Base-by-base conservation (phyloP, 2,329 filamentous ascomycete species). In the Penicillium sclerotiorum region DNA sequence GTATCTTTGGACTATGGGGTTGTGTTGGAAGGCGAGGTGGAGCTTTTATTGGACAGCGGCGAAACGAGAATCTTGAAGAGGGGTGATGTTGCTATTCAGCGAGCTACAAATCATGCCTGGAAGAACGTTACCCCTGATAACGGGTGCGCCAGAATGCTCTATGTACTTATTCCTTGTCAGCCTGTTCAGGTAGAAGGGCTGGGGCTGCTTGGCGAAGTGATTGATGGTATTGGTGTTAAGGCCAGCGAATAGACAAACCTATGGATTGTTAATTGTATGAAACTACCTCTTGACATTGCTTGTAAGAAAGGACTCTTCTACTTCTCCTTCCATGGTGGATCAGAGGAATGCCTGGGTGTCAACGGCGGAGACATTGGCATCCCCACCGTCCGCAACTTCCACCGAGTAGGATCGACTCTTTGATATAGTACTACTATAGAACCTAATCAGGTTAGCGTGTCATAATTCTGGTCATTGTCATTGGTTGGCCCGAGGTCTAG, bases 21-120 rank as follows among this genome's bases (percentile, higher is more conserved):
- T 8, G 50, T 56, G 4, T 28, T 56, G 11, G 53, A 56, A 13
- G 53, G 53, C 0, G 50, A 53, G 37, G 38, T 53, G 1, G 49
- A 55, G 39, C 45, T 50, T 36, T 48, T 76, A 2, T 64, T 82
- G 8, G 79, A 80, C 51, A 73, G 72, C 12, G 80, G 80, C 1
- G 76, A 76, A 52, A 69, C 61, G 44, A 70, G 72, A 46, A 49
- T 69, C 22, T 65, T 83, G 67, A 69, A 67, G 47, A 64, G 73
- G 4, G 80, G 80, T 1, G 80, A 83, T 60, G 67, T 81, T n/a
- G 74, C 74, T 3, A 73, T 83, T 13, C 79, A 83, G 65, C 67
- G 80, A 9, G 63, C 56, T 0, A 71, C 69, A 4, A 67, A 63
- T 40, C 69, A 72, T 58, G 63, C 63, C 21, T 76, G 73, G 73